Base-by-base conservation (phyloP, 306 rosid genomes). In the Delonix regia region DNA sequence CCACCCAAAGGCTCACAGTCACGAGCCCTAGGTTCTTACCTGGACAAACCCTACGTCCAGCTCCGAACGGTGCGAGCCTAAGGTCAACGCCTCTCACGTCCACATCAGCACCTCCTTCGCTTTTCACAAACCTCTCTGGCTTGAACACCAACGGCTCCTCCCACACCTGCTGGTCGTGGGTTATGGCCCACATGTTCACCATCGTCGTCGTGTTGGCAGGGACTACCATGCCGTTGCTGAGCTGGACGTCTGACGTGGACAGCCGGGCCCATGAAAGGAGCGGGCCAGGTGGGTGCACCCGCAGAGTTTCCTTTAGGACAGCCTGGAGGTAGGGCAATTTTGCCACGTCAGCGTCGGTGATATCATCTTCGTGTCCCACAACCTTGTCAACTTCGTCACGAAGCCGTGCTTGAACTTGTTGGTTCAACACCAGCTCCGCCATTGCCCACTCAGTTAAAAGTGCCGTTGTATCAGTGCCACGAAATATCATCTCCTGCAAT, bases 31-130 rank as follows among this genome's bases (percentile, higher is more conserved):
- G 59, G 74, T 81, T 87, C 82, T 47, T 87, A 0, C 90, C 90
- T 0, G 90, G 90, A 64, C 88, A 87, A 66, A 87, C 90, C 86
- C 90, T 81, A 3, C 90, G 90, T 4, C 88, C 90, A 9, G 90
- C 88, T n/a, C 90, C 90, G 19, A 87, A 87, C 0, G 90, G 90
- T 15, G 90, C 90, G 2, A 87, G 88, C 81, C 88, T 84, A 1
- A 84, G 80, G 82, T 87, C 88, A 41, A 52, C 78, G n/a, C 90
- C 90, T 11, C 86, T 62, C 21, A 84, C 76, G 47, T 87, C 90
- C 15, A 87, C 33, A 13, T 84, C 88, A 57, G 63, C 81, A 2
- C 87, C 90, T 60, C 87, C 89, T 42, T 86, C 80, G 39, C 71
- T 66, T 70, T 38, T 65, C 69, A 87, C 3, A 33, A 87, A 87